phyloP scores from a whole-genome alignment of 768 basidiomycete genomes.

The Dioszegia hungarica region DNA sequence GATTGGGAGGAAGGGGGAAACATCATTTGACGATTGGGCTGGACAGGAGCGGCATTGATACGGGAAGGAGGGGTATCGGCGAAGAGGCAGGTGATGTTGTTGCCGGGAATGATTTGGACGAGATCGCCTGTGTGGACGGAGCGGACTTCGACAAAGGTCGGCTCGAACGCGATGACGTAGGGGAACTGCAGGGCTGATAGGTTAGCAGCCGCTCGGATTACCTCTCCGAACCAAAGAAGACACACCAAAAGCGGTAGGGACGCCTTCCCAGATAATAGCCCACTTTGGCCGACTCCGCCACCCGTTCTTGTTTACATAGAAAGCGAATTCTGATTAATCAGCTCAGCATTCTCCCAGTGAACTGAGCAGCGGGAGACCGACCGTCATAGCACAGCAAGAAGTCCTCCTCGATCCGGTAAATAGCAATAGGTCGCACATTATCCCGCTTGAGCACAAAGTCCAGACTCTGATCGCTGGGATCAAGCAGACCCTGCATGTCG shows the following conservation, averaged over 20 bases:
- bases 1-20: background rate
- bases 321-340: slow-evolving; percentile 74
- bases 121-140: slow-evolving; percentile 88
- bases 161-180: slow-evolving; percentile 93
- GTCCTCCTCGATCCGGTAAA: slow-evolving; percentile 93
- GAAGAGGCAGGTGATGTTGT: slow-evolving; percentile 82
- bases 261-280: slow-evolving; percentile 95
- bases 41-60: slow-evolving; percentile 33
- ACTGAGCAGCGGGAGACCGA: slow-evolving; percentile 49
- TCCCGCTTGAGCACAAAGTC: slow-evolving; percentile 91
- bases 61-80: slow-evolving; percentile 68
- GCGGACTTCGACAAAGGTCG: slow-evolving; percentile 91
- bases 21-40: slow-evolving; percentile 11
- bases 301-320: slow-evolving; percentile 96
- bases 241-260: slow-evolving; percentile 89
- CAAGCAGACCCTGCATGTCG: slow-evolving; percentile 92
- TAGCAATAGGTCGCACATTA: slow-evolving; percentile 86
- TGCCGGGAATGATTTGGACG: slow-evolving; percentile 91
- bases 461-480: slow-evolving; percentile 81
- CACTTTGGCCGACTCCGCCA: slow-evolving; percentile 84
- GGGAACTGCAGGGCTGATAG: slow-evolving; percentile 83
- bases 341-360: slow-evolving; percentile 5
- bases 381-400: slow-evolving; percentile 97
- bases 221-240: slow-evolving; percentile 15
- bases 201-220: background rate